A percentile compares a stretch with the other conserved stretches of the same genome.
Evolutionary conservation across 1,284 basidiomycete genomes (phyloP).

Genomic region (Volvariella volvacea): DNA sequence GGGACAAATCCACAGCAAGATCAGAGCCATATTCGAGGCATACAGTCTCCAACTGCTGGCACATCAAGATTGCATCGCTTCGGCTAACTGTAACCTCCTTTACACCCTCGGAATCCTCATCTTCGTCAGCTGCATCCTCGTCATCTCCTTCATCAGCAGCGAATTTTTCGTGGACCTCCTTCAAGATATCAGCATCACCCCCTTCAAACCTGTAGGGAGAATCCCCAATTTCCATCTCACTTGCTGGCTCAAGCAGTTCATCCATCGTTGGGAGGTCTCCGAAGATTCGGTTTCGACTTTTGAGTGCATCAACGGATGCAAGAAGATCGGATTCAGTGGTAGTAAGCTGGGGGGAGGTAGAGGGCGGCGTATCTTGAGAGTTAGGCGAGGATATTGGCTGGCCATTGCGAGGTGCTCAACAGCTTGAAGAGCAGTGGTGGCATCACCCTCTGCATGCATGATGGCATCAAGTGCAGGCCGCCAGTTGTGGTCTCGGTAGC

Average conservation of each 20-base stretch:
- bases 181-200: slow-evolving; percentile 7
- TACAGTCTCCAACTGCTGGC: no score
- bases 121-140: no score
- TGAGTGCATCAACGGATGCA: slow-evolving; percentile 1
- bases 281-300: slow-evolving; percentile 3
- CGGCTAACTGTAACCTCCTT: no score
- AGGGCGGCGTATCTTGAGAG: slow-evolving; percentile 15
- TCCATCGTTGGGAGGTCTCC: slow-evolving; percentile 5
- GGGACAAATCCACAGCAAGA: no score
- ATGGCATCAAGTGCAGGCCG: slow-evolving; percentile 5
- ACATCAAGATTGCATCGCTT: no score
- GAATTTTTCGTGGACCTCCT: no score
- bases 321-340: slow-evolving; percentile 1
- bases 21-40: no score
- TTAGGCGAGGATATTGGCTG: background rate
- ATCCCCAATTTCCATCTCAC: slow-evolving; percentile 1
- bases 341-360: slow-evolving; percentile 18
- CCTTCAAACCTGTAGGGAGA: background rate
- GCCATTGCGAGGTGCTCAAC: background rate
- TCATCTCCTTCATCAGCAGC: no score
- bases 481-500: slow-evolving; percentile 6
- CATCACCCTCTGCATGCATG: slow-evolving; percentile 6
- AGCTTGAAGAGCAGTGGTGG: background rate
- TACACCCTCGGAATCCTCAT: no score
- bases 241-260: slow-evolving; percentile 5